Evolutionary conservation across 140 eudicot genomes (phyloP), one percentile per base, ranked within the genome.

Genomic region (Bidens hawaiensis): DNA sequence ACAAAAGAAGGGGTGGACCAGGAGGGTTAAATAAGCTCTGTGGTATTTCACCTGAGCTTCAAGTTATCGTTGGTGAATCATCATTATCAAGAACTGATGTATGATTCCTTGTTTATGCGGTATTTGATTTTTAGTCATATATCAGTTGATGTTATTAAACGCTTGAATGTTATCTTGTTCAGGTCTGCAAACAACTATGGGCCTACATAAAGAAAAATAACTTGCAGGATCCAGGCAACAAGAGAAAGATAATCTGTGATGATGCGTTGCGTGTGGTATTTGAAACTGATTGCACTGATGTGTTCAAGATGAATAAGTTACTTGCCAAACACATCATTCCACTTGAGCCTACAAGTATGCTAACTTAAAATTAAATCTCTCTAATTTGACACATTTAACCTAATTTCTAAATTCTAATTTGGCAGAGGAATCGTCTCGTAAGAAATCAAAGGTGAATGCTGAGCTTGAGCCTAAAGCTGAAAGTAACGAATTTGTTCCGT

Each of bases 171-270:
- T 42, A 40, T 53, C 4, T 25, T 57, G 19, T 77, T 58, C 85
- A 90, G 98, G 88, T 90, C 28, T 95, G 88, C 75, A 90, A 80
- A 72, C 96, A 90, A 80, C 71, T 90, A 28, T 90, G 98, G 98
- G 94, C 86, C 6, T 90, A 90, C 76, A 90, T 90, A 52, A 84
- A 87, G 82, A 87, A 87, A 76, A 66, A 90, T 75, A 87, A 90
- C 71, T 95, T 90, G 18, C 98, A 90, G 65, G 98, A 90, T 76
- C 98, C 98, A 16, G 87, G 79, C 33, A 87, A 90, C 80, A 90
- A 87, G 79, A 90, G 96, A 74, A 90, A 90, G 82, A 90, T 90
- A 73, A 79, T 86, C 33, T 90, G 97, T 71, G 89, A 90, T 73
- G 97, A 90, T 36, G 94, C 88, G 57, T 76, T 90, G 46, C 94